Evolutionary conservation across 164 flowering plant species (phyloP).

Genomic region (Malania oleifera): DNA sequence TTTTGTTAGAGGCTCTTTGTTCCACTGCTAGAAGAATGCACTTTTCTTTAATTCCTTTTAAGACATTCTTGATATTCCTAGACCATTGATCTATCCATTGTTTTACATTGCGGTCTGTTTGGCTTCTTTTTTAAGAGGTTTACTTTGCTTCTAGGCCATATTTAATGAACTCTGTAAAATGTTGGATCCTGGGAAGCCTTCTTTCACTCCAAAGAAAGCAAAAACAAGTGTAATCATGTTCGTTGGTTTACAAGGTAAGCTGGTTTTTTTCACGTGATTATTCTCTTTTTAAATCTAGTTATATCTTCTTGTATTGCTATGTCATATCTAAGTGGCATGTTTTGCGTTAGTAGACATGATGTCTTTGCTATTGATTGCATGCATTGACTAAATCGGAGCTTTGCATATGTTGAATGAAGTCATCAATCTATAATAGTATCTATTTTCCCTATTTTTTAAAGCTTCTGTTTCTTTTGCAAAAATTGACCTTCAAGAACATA

Average conservation of each 20-base stretch:
- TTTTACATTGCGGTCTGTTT: neutral
- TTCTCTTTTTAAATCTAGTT: neutral
- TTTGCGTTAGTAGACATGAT: neutral
- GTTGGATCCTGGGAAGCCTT: constrained; percentile 92
- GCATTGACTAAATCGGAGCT: neutral
- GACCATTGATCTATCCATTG: neutral
- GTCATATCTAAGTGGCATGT: no score
- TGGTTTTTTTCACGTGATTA: neutral
- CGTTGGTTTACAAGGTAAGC: constrained; percentile 86
- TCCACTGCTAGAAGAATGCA: no score
- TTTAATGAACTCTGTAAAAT: constrained; percentile 90
- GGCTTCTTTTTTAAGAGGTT: neutral
- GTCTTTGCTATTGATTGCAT: neutral
- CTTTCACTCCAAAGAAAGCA: constrained; percentile 82
- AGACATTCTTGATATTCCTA: no score
- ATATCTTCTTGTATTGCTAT: no score
- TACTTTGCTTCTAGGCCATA: constrained; percentile 54
- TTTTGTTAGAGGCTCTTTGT: no score
- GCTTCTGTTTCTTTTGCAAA: no score
- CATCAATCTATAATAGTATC: no score
- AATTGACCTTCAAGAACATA: no score
- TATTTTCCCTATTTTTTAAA: no score
- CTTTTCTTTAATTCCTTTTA: no score
- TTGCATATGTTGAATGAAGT: no score
- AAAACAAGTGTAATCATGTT: constrained; percentile 89